A percentile compares a stretch with the other conserved stretches of the same genome.
phyloP scores from a whole-genome alignment of 1,139 yeast species.

The Lodderomyces oxycetoniae region DNA sequence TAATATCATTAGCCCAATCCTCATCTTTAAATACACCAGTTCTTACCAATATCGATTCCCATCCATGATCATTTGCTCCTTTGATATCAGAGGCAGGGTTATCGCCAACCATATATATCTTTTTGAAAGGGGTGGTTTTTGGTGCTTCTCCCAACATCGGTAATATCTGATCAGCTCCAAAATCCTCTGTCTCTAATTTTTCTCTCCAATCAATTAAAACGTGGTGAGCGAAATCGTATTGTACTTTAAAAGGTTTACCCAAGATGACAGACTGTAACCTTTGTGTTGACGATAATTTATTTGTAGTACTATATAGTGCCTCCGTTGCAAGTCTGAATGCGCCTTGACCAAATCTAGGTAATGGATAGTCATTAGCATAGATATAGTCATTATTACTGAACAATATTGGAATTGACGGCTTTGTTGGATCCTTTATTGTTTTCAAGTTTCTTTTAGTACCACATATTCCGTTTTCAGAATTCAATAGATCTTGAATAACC shows the following conservation, averaged over 20 bases:
- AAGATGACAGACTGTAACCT: conserved; percentile 54
- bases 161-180: conserved; percentile 22
- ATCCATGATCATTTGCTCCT: conserved; percentile 84
- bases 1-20: conserved; percentile 43
- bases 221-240: conserved; percentile 81
- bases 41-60: conserved; percentile 78
- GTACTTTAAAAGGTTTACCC: conserved; percentile 81
- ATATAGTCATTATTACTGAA: conserved; percentile 85
- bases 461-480: conserved; percentile 57
- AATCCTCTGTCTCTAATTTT: conserved; percentile 19
- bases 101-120: conserved; percentile 92
- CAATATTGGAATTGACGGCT: conserved; percentile 72
- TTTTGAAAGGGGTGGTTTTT: conserved; percentile 39
- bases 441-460: conserved; percentile 52
- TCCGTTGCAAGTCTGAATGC: conserved; percentile 69
- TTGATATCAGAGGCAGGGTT: conserved; percentile 88
- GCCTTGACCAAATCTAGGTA: conserved; percentile 92
- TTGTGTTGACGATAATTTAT: conserved; percentile 37
- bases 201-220: conserved; percentile 58
- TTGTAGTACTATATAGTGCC: conserved; percentile 55
- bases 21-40: conserved; percentile 84
- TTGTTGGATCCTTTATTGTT: conserved; percentile 14
- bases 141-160: conserved; percentile 40
- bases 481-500: conserved; percentile 66
- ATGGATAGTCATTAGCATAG: conserved; percentile 81